These are phyloP conservation scores for Neurospora sp. DNA, from an alignment of 495 filamentous ascomycete genomes.

Conservation along the genomic window DNA sequence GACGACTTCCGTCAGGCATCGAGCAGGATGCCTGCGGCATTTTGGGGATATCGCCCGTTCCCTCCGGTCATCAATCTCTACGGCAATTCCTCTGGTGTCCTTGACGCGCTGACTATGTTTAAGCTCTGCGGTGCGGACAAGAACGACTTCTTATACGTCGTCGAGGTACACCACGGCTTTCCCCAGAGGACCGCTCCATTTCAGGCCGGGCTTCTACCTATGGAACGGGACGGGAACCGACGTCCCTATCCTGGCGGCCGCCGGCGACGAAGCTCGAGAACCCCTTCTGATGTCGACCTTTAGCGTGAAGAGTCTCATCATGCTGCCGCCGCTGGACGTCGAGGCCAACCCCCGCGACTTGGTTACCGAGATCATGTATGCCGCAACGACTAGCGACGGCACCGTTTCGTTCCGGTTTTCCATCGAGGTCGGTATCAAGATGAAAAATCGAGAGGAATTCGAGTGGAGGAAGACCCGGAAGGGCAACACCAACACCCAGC, in stretches of 20 bases:
- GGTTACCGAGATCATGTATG: constrained; percentile 4
- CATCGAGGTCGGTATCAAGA: constrained; percentile 2
- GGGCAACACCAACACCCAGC: background rate
- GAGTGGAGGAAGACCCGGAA: constrained; percentile 5
- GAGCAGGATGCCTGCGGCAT: background rate
- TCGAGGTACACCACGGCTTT: constrained; percentile 2
- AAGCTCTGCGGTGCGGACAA: constrained; percentile 5
- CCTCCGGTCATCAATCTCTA: constrained; percentile 7
- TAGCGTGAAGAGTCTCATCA: background rate
- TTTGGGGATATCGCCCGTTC: constrained; percentile 6
- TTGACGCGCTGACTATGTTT: background rate
- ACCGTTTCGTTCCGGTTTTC: constrained; percentile 3
- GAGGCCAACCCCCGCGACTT: background rate
- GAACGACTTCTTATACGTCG: background rate
- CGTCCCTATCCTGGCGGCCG: constrained; percentile 3
- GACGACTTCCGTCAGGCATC: background rate
- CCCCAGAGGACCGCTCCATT: constrained; percentile 1
- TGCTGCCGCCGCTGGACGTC: background rate
- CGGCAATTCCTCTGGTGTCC: constrained; percentile 1
- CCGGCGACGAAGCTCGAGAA: background rate
- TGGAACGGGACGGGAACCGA: constrained; percentile 4
- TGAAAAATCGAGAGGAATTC: constrained; percentile 3
- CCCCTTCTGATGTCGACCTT: constrained; percentile 1
- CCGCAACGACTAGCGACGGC: background rate
- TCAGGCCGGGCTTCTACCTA: constrained; percentile 3